Evolutionary conservation across 768 basidiomycete genomes (phyloP).

Genomic region (Russula vinacea): DNA sequence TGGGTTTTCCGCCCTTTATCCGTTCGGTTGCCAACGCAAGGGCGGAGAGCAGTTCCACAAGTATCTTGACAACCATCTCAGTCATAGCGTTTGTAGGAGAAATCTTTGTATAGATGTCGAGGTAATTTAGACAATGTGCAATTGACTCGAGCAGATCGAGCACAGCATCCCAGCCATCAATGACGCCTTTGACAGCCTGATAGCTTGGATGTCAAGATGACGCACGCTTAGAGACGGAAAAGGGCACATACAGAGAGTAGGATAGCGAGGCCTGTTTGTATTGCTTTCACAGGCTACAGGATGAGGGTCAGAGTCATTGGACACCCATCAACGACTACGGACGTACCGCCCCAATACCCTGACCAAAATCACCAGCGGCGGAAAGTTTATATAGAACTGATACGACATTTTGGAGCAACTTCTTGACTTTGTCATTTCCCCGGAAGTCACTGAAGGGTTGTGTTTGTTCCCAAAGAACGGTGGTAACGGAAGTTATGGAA

Average conservation of each 20-base stretch:
- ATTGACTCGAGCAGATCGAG: neutral
- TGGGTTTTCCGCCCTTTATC: neutral
- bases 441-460: neutral
- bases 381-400: neutral
- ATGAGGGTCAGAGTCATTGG: neutral
- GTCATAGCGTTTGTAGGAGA: neutral
- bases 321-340: neutral
- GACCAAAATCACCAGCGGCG: neutral
- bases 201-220: neutral
- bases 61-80: neutral
- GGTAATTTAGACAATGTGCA: neutral
- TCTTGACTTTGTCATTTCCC: neutral
- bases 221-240: neutral
- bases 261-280: neutral
- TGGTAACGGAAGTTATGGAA: neutral
- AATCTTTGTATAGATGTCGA: neutral
- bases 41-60: neutral
- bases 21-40: neutral
- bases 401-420: neutral
- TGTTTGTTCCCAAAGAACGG: neutral
- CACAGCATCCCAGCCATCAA: neutral
- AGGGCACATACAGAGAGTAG: neutral
- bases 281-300: neutral
- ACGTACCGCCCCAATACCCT: neutral
- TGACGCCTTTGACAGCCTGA: neutral